These are phyloP conservation scores for Suillus sp. DNA, from an alignment of 768 basidiomycete genomes.

Conservation along the genomic window DNA sequence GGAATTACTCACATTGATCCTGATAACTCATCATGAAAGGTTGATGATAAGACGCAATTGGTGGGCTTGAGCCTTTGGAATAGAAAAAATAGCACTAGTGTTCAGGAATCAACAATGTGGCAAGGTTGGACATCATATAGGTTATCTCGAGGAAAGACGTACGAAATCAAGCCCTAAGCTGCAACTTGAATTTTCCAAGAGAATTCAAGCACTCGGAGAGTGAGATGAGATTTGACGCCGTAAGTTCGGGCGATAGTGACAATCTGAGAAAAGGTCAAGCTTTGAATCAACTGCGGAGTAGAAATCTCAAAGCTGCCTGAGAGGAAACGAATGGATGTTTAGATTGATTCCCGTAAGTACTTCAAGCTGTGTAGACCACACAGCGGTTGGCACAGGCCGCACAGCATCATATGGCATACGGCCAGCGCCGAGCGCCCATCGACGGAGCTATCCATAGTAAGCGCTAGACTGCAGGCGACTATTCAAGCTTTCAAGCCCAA, in stretches of 20 bases:
- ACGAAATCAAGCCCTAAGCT: neutral
- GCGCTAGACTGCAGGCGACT: too few relatives aligned
- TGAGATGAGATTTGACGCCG: too few relatives aligned
- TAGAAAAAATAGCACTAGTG: neutral
- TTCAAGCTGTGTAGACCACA: neutral
- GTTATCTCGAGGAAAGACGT: neutral
- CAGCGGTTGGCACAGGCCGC: too few relatives aligned
- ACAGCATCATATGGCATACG: too few relatives aligned
- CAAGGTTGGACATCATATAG: neutral
- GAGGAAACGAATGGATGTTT: too few relatives aligned
- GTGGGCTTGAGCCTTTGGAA: neutral
- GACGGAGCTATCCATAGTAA: too few relatives aligned
- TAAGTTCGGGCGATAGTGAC: neutral
- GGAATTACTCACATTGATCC: neutral
- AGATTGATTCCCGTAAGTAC: neutral
- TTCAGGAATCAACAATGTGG: neutral
- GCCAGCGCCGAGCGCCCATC: too few relatives aligned
- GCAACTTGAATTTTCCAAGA: neutral
- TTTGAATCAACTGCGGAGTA: neutral
- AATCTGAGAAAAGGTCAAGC: neutral
- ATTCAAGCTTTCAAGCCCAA: too few relatives aligned
- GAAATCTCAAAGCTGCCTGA: too few relatives aligned
- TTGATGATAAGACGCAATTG: neutral
- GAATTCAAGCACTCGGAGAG: too few relatives aligned
- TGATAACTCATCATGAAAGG: neutral